Evolutionary conservation across 2,329 filamentous ascomycete species (phyloP).

Genomic region (Mycosphaerella arachidis): DNA sequence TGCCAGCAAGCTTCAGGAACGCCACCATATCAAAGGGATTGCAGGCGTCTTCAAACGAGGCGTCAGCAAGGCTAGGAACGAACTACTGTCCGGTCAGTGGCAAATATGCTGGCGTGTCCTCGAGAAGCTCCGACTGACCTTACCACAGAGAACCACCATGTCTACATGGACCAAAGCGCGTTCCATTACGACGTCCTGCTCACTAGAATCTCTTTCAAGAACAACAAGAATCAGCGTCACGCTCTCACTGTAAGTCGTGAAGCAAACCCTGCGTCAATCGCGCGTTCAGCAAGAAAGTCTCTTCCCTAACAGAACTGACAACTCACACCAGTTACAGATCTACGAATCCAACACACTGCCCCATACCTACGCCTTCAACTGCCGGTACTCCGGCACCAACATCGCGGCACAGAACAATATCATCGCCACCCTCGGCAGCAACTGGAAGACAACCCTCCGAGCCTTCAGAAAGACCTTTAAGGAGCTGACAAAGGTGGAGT

Average conservation of each 20-base stretch:
- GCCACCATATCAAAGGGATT: conserved; percentile 5
- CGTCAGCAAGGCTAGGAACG: conserved; percentile 25
- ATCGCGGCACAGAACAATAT: conserved; percentile 21
- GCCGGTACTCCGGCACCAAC: conserved; percentile 23
- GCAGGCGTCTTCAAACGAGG: conserved; percentile 23
- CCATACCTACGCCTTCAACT: conserved; percentile 57
- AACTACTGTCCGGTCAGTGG: conserved; percentile 35
- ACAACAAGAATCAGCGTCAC: conserved; percentile 55
- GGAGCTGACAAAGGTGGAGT: conserved; percentile 37
- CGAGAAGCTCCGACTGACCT: neutral
- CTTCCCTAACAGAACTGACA: conserved; percentile 15
- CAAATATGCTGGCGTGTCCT: neutral
- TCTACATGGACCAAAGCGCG: conserved; percentile 59
- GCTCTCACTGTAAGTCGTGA: conserved; percentile 40
- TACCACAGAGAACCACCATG: conserved; percentile 53
- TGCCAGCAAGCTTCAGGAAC: conserved; percentile 12
- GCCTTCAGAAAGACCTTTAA: conserved; percentile 39
- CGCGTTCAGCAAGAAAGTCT: neutral
- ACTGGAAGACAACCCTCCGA: conserved; percentile 33
- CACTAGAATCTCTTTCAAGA: conserved; percentile 47
- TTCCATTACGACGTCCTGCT: conserved; percentile 63
- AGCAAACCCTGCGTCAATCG: neutral
- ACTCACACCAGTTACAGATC: conserved; percentile 47
- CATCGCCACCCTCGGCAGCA: conserved; percentile 30
- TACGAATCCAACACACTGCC: conserved; percentile 61